phyloP scores from a whole-genome alignment of 192 early-diverging fungal species.

The Endogone sp. region DNA sequence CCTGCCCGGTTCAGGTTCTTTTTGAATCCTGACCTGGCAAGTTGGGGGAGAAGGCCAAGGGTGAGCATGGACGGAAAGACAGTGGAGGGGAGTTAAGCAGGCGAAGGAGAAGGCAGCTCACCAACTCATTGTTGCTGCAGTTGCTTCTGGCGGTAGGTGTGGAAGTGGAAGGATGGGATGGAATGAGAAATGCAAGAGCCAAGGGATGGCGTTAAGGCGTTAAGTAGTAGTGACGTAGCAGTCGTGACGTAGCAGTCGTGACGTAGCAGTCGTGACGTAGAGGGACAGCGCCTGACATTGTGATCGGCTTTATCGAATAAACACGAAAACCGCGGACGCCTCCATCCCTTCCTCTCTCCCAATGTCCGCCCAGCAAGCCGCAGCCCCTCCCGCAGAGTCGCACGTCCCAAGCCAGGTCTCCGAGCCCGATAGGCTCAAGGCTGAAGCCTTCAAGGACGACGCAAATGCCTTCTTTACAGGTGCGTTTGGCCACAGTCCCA shows the following conservation, averaged over 20 bases:
- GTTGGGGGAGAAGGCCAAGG: background rate
- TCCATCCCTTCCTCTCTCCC: too few species aligned
- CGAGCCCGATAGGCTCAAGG: slow-evolving; percentile 31
- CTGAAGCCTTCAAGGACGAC: slow-evolving; percentile 57
- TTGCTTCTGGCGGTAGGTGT: background rate
- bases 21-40: slow-evolving; percentile 70
- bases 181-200: too few species aligned
- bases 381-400: too few species aligned
- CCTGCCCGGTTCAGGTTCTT: slow-evolving; percentile 77
- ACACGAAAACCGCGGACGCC: too few species aligned
- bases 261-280: too few species aligned
- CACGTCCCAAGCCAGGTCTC: too few species aligned
- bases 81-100: background rate
- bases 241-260: too few species aligned
- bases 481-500: background rate
- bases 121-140: background rate
- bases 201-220: too few species aligned
- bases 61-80: background rate
- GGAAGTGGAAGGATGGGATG: background rate
- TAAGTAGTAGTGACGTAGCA: too few species aligned
- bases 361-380: too few species aligned
- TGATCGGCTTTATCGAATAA: too few species aligned
- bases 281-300: too few species aligned
- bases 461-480: slow-evolving; percentile 70
- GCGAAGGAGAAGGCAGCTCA: background rate